Percentiles rank a stretch among this genome's conserved stretches.
Conservation (phyloP, 306 rosid species). For the Dryas alaskensis region DNA sequence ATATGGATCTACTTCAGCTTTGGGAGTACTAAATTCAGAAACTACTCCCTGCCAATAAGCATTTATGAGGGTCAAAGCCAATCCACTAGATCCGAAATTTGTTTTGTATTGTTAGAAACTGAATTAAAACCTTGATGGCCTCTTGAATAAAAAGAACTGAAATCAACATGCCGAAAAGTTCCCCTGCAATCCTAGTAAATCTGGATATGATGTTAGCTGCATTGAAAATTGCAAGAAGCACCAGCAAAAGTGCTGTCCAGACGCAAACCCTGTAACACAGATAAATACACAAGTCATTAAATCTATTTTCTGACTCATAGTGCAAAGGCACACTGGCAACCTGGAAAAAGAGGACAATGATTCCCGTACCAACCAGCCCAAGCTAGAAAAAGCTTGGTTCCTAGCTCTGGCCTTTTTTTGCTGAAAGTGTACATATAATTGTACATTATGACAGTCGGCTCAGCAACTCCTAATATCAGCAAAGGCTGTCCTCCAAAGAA, state of each 20-base stretch:
- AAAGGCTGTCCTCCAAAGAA: constrained; percentile 89
- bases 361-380: constrained; percentile 80
- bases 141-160: constrained; percentile 80
- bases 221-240: constrained; percentile 76
- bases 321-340: neutral
- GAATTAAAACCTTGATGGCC: constrained; percentile 61
- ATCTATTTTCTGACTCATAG: neutral
- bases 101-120: neutral
- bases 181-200: constrained; percentile 89
- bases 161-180: constrained; percentile 84
- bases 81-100: neutral
- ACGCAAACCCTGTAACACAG: constrained; percentile 67
- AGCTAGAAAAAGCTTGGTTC: constrained; percentile 60
- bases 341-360: neutral
- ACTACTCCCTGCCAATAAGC: constrained; percentile 55
- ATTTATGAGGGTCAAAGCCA: neutral
- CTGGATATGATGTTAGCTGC: constrained; percentile 61
- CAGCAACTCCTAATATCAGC: constrained; percentile 84
- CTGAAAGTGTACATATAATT: constrained; percentile 71
- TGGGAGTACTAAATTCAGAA: constrained; percentile 63
- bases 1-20: constrained; percentile 40
- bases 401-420: constrained; percentile 55
- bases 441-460: constrained; percentile 91
- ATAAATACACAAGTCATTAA: neutral
- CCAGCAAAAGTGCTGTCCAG: constrained; percentile 68